phyloP scores from a whole-genome alignment of 176 grass and related monocot species.

The Areca catechu region DNA sequence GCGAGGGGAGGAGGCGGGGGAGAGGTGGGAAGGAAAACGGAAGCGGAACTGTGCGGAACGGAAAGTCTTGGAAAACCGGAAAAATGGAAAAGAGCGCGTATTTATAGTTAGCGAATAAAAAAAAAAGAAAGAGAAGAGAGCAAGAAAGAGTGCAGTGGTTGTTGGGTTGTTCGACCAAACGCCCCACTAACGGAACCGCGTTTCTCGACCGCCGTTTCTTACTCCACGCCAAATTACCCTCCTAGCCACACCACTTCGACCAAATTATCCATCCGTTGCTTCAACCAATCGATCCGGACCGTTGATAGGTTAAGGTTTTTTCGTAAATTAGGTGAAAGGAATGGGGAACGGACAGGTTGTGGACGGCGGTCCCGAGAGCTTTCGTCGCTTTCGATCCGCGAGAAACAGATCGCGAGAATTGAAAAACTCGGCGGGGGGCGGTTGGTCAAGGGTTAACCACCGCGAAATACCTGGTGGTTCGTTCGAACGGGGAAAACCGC shows the following conservation, averaged over 20 bases:
- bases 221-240: neutral
- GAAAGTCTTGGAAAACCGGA: conserved; percentile 24
- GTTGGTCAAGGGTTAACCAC: no score
- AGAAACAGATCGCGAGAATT: no score
- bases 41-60: conserved; percentile 15
- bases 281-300: no score
- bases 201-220: neutral
- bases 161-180: conserved; percentile 52
- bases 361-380: no score
- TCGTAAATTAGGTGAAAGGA: neutral
- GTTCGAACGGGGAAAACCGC: conserved; percentile 10
- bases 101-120: neutral
- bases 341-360: no score
- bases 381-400: no score
- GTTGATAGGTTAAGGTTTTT: neutral
- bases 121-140: neutral
- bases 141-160: conserved; percentile 21
- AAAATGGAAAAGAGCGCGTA: conserved; percentile 25
- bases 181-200: conserved; percentile 38
- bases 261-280: neutral
- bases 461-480: conserved; percentile 4
- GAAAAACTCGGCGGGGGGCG: no score
- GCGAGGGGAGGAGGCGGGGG: conserved; percentile 8
- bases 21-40: neutral
- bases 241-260: neutral